Evolutionary conservation across 2,329 filamentous ascomycete species (phyloP).

Genomic region (Rhynchosporium agropyri): DNA sequence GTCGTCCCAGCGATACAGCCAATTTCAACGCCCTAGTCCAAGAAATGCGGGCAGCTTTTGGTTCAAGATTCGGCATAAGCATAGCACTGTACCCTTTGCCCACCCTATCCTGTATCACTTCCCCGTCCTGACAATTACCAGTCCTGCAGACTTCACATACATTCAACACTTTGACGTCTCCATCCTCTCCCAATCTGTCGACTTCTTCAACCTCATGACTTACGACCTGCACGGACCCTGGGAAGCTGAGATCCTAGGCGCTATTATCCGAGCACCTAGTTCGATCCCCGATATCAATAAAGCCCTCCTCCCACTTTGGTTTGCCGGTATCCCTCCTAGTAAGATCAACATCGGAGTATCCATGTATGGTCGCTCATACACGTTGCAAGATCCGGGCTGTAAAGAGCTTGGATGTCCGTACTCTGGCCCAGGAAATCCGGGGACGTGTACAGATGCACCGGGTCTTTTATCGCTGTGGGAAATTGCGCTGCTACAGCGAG

Average conservation of each 20-base stretch:
- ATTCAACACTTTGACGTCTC: constrained; percentile 41
- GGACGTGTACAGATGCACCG: constrained; percentile 38
- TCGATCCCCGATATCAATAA: constrained; percentile 48
- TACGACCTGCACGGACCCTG: constrained; percentile 43
- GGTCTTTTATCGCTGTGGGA: constrained; percentile 42
- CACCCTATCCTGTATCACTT: not conserved
- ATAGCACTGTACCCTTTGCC: constrained; percentile 42
- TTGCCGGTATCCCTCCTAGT: constrained; percentile 43
- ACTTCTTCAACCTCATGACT: constrained; percentile 44
- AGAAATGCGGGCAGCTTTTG: constrained; percentile 42
- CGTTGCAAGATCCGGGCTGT: constrained; percentile 34
- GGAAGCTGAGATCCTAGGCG: constrained; percentile 44
- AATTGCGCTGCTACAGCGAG: constrained; percentile 42
- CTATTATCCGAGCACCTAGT: constrained; percentile 45
- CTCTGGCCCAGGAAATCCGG: constrained; percentile 30
- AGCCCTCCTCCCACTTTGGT: constrained; percentile 47
- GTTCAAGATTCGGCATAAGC: constrained; percentile 46
- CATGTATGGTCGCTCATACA: constrained; percentile 52
- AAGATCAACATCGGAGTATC: constrained; percentile 53
- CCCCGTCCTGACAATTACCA: not conserved
- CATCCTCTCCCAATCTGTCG: constrained; percentile 35
- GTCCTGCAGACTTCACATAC: constrained; percentile 42
- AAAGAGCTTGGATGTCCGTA: constrained; percentile 38
- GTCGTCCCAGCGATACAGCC: constrained; percentile 42
- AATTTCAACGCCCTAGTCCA: constrained; percentile 44